Evolutionary conservation across 768 basidiomycete genomes (phyloP).

Genomic region (Boletus vinaceobasis): DNA sequence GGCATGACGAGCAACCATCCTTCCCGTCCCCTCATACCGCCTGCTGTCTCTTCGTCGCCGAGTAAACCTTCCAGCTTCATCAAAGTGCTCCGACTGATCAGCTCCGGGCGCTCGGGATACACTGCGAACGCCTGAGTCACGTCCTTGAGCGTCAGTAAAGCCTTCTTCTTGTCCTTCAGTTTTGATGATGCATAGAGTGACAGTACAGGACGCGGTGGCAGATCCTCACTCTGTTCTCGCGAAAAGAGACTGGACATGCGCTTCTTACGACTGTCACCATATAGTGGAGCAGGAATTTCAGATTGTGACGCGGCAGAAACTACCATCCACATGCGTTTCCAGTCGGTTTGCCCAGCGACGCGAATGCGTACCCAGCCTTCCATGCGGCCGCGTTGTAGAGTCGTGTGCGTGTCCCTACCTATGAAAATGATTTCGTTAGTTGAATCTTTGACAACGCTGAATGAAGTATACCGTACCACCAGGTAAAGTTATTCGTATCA

Average conservation of each 20-base stretch:
- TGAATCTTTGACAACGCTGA: slow-evolving; percentile 24
- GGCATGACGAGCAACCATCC: slow-evolving; percentile 93
- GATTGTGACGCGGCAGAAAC: slow-evolving; percentile 49
- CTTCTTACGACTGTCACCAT: slow-evolving; percentile 36
- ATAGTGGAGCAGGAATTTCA: slow-evolving; percentile 18
- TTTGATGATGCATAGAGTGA: slow-evolving; percentile 62
- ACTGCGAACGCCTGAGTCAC: slow-evolving; percentile 90
- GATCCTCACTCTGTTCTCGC: slow-evolving; percentile 42
- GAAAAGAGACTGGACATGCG: slow-evolving; percentile 67
- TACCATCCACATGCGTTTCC: slow-evolving; percentile 89
- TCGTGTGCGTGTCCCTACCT: slow-evolving; percentile 54
- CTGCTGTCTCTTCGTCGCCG: slow-evolving; percentile 72
- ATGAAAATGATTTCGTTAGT: slow-evolving; percentile 10
- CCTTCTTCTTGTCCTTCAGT: slow-evolving; percentile 69
- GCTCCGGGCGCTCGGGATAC: slow-evolving; percentile 91
- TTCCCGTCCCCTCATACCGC: slow-evolving; percentile 63
- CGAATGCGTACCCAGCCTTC: slow-evolving; percentile 92
- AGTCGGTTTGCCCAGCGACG: slow-evolving; percentile 95
- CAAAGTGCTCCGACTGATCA: slow-evolving; percentile 84
- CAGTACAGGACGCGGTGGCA: slow-evolving; percentile 40
- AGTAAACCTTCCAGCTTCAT: slow-evolving; percentile 89
- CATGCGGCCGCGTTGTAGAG: slow-evolving; percentile 67
- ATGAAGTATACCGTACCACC: slow-evolving; percentile 34
- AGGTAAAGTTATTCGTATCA: slow-evolving; percentile 74
- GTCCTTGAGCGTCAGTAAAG: slow-evolving; percentile 64